phyloP scores from a whole-genome alignment of 495 filamentous ascomycete species.

The Halenospora varia region DNA sequence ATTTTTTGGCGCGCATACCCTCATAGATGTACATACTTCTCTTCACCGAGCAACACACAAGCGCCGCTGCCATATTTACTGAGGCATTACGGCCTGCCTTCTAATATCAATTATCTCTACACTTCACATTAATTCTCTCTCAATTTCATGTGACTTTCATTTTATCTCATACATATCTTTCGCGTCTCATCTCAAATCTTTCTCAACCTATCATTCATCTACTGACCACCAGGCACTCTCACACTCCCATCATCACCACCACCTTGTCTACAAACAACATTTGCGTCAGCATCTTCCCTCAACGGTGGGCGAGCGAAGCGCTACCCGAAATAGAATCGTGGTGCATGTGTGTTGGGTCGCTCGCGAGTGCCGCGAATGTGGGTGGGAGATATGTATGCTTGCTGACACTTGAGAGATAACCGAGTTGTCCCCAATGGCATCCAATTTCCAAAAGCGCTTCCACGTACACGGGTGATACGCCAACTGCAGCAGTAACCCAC shows the following conservation, averaged over 20 bases:
- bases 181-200: neutral
- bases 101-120: neutral
- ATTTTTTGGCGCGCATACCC: neutral
- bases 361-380: too few species aligned
- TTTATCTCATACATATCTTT: too few species aligned
- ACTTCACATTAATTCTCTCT: neutral
- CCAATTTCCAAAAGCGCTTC: too few species aligned
- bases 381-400: too few species aligned
- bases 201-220: neutral
- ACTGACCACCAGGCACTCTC: neutral
- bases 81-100: neutral
- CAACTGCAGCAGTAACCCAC: too few species aligned
- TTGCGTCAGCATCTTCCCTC: slow-evolving; percentile 11
- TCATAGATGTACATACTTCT: neutral
- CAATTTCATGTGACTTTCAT: neutral
- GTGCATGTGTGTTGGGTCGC: too few species aligned
- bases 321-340: too few species aligned
- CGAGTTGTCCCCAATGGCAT: too few species aligned
- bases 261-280: neutral
- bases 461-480: too few species aligned
- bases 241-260: neutral
- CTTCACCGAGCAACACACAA: neutral
- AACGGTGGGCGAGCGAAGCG: too few species aligned
- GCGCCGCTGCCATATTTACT: neutral
- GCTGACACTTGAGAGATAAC: too few species aligned